These are phyloP conservation scores for Lachnellula cervina DNA, from an alignment of 2,329 filamentous ascomycete genomes.

Conservation along the genomic window DNA sequence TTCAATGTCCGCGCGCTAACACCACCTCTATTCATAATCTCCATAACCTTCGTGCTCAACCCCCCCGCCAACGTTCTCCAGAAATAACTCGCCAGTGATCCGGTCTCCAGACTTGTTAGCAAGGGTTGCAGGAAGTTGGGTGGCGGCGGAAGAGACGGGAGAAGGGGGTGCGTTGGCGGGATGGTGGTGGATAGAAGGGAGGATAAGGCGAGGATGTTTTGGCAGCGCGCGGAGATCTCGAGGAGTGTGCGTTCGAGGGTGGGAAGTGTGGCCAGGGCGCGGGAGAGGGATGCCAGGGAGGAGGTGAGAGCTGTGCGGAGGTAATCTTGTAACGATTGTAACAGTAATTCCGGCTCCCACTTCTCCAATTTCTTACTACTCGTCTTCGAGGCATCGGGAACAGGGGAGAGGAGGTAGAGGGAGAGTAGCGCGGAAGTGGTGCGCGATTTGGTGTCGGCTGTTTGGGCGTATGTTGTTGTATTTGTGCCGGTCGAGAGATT, in stretches of 20 bases:
- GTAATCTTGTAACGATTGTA: constrained; percentile 74
- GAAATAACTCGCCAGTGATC: constrained; percentile 83
- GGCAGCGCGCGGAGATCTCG: constrained; percentile 79
- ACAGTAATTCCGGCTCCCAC: constrained; percentile 60
- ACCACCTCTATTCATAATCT: constrained; percentile 78
- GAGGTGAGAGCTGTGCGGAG: constrained; percentile 76
- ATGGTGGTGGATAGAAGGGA: constrained; percentile 65
- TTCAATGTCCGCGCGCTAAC: constrained; percentile 76
- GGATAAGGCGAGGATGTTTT: constrained; percentile 87
- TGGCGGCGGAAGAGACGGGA: constrained; percentile 36
- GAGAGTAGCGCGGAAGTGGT: constrained; percentile 70
- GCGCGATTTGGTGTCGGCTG: constrained; percentile 69
- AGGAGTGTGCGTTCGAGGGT: constrained; percentile 74
- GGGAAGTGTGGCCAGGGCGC: constrained; percentile 74
- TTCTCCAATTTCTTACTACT: constrained; percentile 42
- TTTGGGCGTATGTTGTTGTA: constrained; percentile 55
- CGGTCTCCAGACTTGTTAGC: constrained; percentile 75
- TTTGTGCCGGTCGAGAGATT: constrained; percentile 42
- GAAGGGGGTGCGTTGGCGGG: constrained; percentile 62
- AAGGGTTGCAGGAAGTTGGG: constrained; percentile 64
- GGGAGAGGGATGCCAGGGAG: constrained; percentile 67
- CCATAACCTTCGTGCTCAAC: constrained; percentile 72
- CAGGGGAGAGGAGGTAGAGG: constrained; percentile 77
- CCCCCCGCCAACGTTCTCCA: constrained; percentile 84
- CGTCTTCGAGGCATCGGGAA: constrained; percentile 42